Conservation (phyloP, 495 filamentous ascomycete genomes). For the Daldinia concentrica region DNA sequence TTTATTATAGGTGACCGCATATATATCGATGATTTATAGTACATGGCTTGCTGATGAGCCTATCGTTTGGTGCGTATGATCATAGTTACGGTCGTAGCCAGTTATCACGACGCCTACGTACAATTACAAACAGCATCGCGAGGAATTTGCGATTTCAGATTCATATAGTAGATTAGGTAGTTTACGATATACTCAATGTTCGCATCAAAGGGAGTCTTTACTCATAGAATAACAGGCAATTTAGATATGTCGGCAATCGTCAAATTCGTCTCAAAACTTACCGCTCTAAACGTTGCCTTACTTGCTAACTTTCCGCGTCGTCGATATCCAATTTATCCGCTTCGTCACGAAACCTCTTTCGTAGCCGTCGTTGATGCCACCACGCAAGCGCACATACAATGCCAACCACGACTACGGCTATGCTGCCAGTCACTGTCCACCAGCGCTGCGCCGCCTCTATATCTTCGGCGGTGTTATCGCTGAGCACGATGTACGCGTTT, state of each 20-base stretch:
- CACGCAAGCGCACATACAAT: slow-evolving; percentile 48
- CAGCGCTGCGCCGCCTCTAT: slow-evolving; percentile 38
- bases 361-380: slow-evolving; percentile 50
- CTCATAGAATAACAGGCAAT: background rate
- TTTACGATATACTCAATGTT: background rate
- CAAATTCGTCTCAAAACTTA: background rate
- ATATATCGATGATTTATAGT: slow-evolving; percentile 1
- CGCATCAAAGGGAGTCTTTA: background rate
- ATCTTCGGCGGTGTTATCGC: slow-evolving; percentile 35
- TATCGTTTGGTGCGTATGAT: slow-evolving; percentile 4
- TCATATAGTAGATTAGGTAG: background rate
- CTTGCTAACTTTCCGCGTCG: background rate
- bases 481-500: slow-evolving; percentile 37
- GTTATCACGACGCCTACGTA: background rate
- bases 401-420: slow-evolving; percentile 40
- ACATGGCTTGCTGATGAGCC: background rate
- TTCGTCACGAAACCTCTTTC: slow-evolving; percentile 46
- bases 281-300: background rate
- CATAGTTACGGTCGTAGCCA: background rate
- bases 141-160: background rate
- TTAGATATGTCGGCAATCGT: background rate
- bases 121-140: background rate
- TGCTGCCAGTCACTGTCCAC: slow-evolving; percentile 47
- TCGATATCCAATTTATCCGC: slow-evolving; percentile 38
- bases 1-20: background rate